Evolutionary conservation across 2,329 filamentous ascomycete genomes (phyloP), one percentile per base, ranked within the genome.

Genomic region (Exophiala sp.): DNA sequence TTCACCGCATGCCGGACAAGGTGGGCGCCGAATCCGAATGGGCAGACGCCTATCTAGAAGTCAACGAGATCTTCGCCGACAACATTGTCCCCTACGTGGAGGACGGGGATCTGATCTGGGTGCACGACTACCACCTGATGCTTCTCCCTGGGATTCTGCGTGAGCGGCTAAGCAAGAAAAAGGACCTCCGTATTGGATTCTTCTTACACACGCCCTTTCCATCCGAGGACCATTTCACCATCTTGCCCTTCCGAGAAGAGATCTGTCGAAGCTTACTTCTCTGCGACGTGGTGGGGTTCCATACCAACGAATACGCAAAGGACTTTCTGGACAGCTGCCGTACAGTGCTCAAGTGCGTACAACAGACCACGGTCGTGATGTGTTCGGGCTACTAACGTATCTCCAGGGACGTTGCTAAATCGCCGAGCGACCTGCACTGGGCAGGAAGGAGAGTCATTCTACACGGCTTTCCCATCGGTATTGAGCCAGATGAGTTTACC

Each of bases 91-190:
- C 83, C 56, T 83, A 91, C 55, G 85, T 94, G 4, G 79, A 88
- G 63, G 86, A 93, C 62, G 88, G 88, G 49, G 88, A 95, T 66
- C 72, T 95, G 59, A 86, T 96, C 61, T 96, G 91, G 90, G 85
- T 96, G 2, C 90, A 96, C 69, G 90, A 96, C 70, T 96, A 96
- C 71, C 91, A 96, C 68, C 75, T 96, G 52, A 94, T 96, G 86
- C 81, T 96, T n/a, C 77, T 96, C 16, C 90, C 90, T 11, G 79
- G 86, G 64, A 88, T 95, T 83, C 77, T 96, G 53, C 85, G 90
- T 53, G 83, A 94, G 8, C 57, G 65, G 79, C 87, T 86, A 78
- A 57, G 70, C 77, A 61, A 77, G 74, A 81, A 73, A 60, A 21
- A 89, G 88, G 72, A 86, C 88, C 56, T 83, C 94, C 67, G 91